phyloP scores from a whole-genome alignment of 768 basidiomycete genomes.

The Suillus lakei region DNA sequence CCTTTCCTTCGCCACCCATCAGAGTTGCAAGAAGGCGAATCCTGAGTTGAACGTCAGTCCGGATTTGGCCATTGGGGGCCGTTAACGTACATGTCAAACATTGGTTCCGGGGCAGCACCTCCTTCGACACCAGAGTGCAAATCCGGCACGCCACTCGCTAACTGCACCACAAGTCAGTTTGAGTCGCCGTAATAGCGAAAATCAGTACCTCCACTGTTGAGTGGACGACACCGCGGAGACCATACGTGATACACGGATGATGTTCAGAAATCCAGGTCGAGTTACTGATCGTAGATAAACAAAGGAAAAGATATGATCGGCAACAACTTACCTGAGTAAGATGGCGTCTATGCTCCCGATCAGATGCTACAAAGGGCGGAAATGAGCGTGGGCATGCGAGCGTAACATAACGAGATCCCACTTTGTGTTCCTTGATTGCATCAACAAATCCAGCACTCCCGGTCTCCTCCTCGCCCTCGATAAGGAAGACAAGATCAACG shows the following conservation, averaged over 20 bases:
- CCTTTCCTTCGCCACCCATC: constrained; percentile 56
- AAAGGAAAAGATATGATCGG: background rate
- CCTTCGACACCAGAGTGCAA: constrained; percentile 95
- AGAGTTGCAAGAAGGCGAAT: constrained; percentile 78
- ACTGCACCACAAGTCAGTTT: constrained; percentile 41
- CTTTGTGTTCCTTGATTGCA: constrained; percentile 79
- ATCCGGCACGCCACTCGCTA: constrained; percentile 76
- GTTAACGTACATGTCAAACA: constrained; percentile 81
- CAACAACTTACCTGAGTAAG: constrained; percentile 67
- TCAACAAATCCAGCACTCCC: constrained; percentile 87
- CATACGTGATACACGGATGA: constrained; percentile 93
- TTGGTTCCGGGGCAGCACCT: constrained; percentile 85
- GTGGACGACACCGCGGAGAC: constrained; percentile 92
- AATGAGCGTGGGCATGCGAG: background rate
- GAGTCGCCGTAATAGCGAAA: background rate
- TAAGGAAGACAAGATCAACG: constrained; percentile 86
- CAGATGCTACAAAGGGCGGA: constrained; percentile 51
- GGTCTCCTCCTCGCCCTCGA: constrained; percentile 98
- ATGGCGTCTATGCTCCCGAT: constrained; percentile 92
- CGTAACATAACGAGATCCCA: constrained; percentile 28
- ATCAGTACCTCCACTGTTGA: constrained; percentile 69
- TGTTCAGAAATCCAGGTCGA: constrained; percentile 97
- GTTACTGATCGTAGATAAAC: constrained; percentile 56
- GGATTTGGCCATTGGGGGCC: background rate
- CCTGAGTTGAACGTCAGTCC: constrained; percentile 44